Evolutionary conservation across 305 asterid species (phyloP), one percentile per base, ranked within the genome.

Genomic region (Fraxinus baroniana): DNA sequence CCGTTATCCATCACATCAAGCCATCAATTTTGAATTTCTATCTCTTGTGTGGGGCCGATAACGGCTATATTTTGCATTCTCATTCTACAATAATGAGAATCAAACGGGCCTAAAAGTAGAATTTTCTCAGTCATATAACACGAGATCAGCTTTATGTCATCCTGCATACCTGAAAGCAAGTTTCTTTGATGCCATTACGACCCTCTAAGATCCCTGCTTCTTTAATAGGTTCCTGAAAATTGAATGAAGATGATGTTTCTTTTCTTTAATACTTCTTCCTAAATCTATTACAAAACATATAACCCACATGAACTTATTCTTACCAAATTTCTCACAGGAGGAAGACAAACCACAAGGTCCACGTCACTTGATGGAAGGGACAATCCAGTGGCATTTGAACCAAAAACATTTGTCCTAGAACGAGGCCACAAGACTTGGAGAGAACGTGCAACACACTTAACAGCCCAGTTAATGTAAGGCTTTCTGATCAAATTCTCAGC

Each of bases 131-230:
- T 32, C 33, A 81, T 39, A 36, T 75, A 81, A 79, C 78, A 82
- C 12, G 81, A 80, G 64, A 55, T 46, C 66, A 66, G 36, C 70
- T 39, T 36, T 36, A 28, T 39, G 60, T 41, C 33, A 30, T 81
- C 84, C 86, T 76, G 83, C 89, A 70, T 83, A 94, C 99, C 99
- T 96, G 99, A 83, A 96, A 98, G 84, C 97, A 96, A 78, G 99
- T 96, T 90, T 96, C 99, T 88, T 94, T 96, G 84, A 96, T 96
- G 85, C 99, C 99, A 87, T 96, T 96, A 24, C 99, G 97, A 30
- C 99, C 99, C 91, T 96, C 99, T 88, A 96, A 87, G 87, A 96
- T 96, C 77, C 99, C 99, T 86, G 99, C 99, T 90, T 96, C 99
- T 88, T 96, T 96, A 79, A 96, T 96, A 80, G 99, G 99, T 89